Conservation (phyloP, 2,329 filamentous ascomycete genomes). For the Microcera coccophila region DNA sequence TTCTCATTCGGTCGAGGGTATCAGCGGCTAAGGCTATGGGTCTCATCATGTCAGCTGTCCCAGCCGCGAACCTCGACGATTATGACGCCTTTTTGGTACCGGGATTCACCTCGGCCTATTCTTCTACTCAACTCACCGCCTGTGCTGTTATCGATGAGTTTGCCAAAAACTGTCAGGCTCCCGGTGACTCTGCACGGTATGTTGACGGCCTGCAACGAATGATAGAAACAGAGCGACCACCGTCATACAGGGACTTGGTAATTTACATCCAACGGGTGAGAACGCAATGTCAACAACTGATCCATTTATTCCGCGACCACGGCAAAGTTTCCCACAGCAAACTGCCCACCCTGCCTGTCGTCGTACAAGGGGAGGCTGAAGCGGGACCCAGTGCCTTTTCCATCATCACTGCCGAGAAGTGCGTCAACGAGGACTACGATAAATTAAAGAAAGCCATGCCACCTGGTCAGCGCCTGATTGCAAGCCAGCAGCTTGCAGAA, state of each 20-base stretch:
- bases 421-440: slow-evolving; percentile 81
- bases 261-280: slow-evolving; percentile 85
- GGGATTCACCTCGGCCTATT: slow-evolving; percentile 67
- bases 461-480: slow-evolving; percentile 81
- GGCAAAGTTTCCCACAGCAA: slow-evolving; percentile 73
- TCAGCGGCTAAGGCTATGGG: slow-evolving; percentile 83
- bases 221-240: slow-evolving; percentile 75
- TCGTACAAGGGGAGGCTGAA: slow-evolving; percentile 89
- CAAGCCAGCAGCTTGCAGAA: slow-evolving; percentile 73
- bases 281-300: slow-evolving; percentile 83
- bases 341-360: slow-evolving; percentile 76
- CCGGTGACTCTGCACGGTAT: slow-evolving; percentile 49
- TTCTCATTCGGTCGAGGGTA: slow-evolving; percentile 84
- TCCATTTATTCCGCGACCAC: slow-evolving; percentile 88
- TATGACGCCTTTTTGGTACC: slow-evolving; percentile 65
- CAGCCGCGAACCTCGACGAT: slow-evolving; percentile 55
- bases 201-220: slow-evolving; percentile 65
- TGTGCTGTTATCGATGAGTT: slow-evolving; percentile 87
- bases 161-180: slow-evolving; percentile 54
- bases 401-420: slow-evolving; percentile 80
- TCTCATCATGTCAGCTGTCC: slow-evolving; percentile 73
- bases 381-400: slow-evolving; percentile 93
- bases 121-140: slow-evolving; percentile 80
- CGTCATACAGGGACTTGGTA: slow-evolving; percentile 83
- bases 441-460: slow-evolving; percentile 83